These are phyloP conservation scores for Colletotrichum shisoi DNA, from an alignment of 2,329 filamentous ascomycete genomes.

Conservation along the genomic window DNA sequence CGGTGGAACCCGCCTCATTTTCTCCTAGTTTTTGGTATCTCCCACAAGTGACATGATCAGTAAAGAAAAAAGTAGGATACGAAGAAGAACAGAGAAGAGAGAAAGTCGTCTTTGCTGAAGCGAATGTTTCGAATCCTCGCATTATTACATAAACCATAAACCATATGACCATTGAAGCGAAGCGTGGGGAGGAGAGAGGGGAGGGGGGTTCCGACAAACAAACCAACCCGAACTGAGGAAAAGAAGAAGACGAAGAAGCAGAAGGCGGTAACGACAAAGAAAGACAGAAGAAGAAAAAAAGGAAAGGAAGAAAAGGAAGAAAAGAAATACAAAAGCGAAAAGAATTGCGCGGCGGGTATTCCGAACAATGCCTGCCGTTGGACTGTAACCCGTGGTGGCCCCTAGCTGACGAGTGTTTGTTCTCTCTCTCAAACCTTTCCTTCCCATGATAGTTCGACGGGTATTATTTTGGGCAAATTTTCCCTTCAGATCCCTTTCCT, in stretches of 20 bases:
- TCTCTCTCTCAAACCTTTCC: constrained; percentile 32
- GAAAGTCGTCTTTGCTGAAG: constrained; percentile 35
- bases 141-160: constrained; percentile 33
- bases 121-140: constrained; percentile 35
- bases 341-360: constrained; percentile 37
- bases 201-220: constrained; percentile 11
- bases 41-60: not conserved
- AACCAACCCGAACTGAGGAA: constrained; percentile 22
- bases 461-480: constrained; percentile 13
- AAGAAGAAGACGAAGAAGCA: constrained; percentile 39
- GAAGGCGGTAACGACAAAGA: constrained; percentile 7
- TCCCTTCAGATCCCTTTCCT: constrained; percentile 1
- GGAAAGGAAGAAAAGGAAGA: not conserved
- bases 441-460: constrained; percentile 19
- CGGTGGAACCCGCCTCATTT: not conserved
- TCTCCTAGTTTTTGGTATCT: not conserved
- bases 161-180: constrained; percentile 31
- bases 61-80: not conserved
- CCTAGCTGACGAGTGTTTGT: constrained; percentile 5
- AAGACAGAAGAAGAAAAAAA: no score
- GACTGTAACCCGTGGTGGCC: constrained; percentile 22
- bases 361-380: constrained; percentile 35
- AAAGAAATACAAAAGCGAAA: not conserved
- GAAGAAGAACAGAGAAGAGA: no score
- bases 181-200: constrained; percentile 9